Evolutionary conservation across 108 stramenopile species (phyloP).

Genomic region (Nitzschia sp.): DNA sequence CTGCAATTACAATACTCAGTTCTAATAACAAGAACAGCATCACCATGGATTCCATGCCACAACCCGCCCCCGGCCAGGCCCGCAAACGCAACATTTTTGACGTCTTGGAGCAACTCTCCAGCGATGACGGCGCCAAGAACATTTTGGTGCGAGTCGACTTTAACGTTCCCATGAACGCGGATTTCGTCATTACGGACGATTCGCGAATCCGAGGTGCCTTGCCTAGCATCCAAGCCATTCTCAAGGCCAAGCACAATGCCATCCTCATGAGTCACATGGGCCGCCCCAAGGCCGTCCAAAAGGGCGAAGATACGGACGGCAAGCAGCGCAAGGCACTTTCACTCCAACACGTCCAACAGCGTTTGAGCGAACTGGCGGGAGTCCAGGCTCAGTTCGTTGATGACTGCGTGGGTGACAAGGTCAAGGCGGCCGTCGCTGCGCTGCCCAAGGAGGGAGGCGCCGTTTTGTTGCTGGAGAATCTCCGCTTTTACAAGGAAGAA

Average conservation of each 20-base stretch:
- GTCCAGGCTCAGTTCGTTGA: conserved; percentile 68
- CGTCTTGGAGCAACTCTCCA: conserved; percentile 36
- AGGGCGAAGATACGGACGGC: conserved; percentile 57
- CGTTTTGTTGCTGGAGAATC: conserved; percentile 91
- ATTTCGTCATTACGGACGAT: conserved; percentile 86
- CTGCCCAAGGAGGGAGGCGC: conserved; percentile 53
- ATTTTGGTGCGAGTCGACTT: conserved; percentile 87
- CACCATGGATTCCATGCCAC: conserved; percentile 11
- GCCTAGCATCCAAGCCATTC: conserved; percentile 78
- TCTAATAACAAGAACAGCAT: no score
- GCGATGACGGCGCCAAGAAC: conserved; percentile 41
- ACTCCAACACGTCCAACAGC: conserved; percentile 80
- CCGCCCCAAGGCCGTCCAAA: conserved; percentile 70
- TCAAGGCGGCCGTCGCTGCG: conserved; percentile 32
- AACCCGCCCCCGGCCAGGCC: conserved; percentile 4
- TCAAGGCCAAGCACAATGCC: conserved; percentile 67
- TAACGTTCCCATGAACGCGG: conserved; percentile 77
- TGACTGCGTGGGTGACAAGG: conserved; percentile 80
- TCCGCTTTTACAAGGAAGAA: conserved; percentile 94
- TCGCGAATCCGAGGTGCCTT: conserved; percentile 75
- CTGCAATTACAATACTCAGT: no score
- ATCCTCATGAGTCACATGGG: conserved; percentile 86
- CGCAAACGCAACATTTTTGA: conserved; percentile 51
- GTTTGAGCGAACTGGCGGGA: conserved; percentile 77
- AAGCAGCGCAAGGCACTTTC: conserved; percentile 60